Conservation (phyloP, 805 yeast genomes). For the Brettanomyces sp. region DNA sequence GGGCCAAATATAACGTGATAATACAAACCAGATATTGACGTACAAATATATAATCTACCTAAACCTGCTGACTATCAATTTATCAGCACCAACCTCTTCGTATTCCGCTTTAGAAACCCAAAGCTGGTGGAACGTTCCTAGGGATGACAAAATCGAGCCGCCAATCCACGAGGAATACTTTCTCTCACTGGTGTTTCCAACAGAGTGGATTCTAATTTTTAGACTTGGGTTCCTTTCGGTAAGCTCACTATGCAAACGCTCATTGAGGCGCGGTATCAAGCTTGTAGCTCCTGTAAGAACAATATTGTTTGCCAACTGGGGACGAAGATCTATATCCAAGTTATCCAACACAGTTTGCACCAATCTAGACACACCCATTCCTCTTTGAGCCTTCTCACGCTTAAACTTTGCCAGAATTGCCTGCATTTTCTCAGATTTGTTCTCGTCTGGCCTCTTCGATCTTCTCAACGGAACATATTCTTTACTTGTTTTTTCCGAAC, state of each 20-base stretch:
- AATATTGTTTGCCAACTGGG: constrained; percentile 81
- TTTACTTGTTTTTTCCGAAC: constrained; percentile 30
- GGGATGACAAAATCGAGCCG: constrained; percentile 76
- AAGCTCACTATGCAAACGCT: constrained; percentile 64
- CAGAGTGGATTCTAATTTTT: constrained; percentile 74
- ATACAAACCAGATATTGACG: neutral
- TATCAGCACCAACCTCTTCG: constrained; percentile 80
- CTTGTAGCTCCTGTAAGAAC: constrained; percentile 82
- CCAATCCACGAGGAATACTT: constrained; percentile 85
- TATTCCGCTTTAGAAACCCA: constrained; percentile 88
- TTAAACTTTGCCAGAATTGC: neutral
- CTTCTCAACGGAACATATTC: constrained; percentile 73
- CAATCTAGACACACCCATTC: constrained; percentile 45
- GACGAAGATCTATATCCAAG: constrained; percentile 74
- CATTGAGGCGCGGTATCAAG: constrained; percentile 71
- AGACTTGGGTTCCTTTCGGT: constrained; percentile 69
- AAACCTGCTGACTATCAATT: constrained; percentile 72
- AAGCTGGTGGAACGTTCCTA: constrained; percentile 90
- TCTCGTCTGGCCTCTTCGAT: constrained; percentile 29
- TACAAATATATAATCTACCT: constrained; percentile 33
- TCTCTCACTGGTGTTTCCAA: constrained; percentile 72
- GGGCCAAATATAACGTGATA: neutral
- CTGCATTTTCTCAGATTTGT: constrained; percentile 6
- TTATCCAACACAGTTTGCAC: constrained; percentile 44
- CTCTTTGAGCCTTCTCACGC: neutral